Percentiles rank a stretch among this genome's conserved stretches.
These are phyloP conservation scores for Saksenaea vasiformis DNA, from an alignment of 371 early-diverging fungal genomes.

Conservation along the genomic window DNA sequence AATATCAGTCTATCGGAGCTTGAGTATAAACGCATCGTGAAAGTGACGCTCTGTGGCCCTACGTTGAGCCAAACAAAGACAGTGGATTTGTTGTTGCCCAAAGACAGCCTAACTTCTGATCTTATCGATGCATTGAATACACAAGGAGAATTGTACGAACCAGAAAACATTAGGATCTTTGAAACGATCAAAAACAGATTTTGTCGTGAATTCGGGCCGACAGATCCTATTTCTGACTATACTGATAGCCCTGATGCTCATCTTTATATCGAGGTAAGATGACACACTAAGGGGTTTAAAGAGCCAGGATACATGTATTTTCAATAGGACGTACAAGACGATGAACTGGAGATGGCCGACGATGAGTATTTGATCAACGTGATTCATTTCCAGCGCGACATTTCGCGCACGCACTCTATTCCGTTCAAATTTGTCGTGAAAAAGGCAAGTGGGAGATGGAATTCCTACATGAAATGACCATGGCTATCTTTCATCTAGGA, in stretches of 20 bases:
- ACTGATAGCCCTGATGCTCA: constrained; percentile 3
- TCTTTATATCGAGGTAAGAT: constrained; percentile 17
- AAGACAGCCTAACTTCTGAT: constrained; percentile 42
- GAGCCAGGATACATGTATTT: neutral
- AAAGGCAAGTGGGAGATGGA: constrained; percentile 16
- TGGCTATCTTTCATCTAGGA: constrained; percentile 28
- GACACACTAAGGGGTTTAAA: neutral
- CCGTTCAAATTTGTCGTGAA: constrained; percentile 74
- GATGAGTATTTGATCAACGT: constrained; percentile 54
- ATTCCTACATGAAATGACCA: neutral
- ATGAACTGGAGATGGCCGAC: constrained; percentile 43
- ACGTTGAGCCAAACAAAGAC: constrained; percentile 17
- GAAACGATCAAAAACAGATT: constrained; percentile 24
- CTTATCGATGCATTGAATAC: constrained; percentile 59
- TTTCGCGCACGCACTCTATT: constrained; percentile 65
- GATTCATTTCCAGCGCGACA: constrained; percentile 71
- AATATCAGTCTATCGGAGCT: constrained; percentile 72
- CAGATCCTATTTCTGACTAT: constrained; percentile 18
- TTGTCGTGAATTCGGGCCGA: constrained; percentile 10
- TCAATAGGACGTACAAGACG: constrained; percentile 55
- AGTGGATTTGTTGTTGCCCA: constrained; percentile 58
- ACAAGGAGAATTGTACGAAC: constrained; percentile 13
- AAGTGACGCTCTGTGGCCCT: constrained; percentile 51
- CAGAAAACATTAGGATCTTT: constrained; percentile 14
- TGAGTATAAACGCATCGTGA: constrained; percentile 63